phyloP scores from a whole-genome alignment of 116 monocot species.

The Zostera marina region DNA sequence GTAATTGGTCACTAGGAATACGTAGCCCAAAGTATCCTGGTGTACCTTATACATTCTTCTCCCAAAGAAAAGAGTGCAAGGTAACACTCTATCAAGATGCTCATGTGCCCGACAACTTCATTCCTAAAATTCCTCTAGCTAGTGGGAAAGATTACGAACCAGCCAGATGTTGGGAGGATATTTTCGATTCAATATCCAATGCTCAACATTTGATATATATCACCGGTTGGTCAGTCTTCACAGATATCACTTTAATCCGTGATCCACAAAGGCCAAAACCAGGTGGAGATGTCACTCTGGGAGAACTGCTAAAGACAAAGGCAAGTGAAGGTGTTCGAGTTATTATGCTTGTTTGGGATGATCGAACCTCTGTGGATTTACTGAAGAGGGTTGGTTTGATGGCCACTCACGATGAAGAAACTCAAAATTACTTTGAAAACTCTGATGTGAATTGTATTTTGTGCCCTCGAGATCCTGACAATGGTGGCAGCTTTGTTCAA shows the following conservation, averaged over 20 bases:
- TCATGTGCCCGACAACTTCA: slow-evolving; percentile 25
- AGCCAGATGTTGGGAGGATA: slow-evolving; percentile 45
- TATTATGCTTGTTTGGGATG: slow-evolving; percentile 55
- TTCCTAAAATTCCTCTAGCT: slow-evolving; percentile 20
- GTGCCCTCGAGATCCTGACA: slow-evolving; percentile 47
- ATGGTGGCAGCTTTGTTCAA: slow-evolving; percentile 40
- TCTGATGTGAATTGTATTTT: slow-evolving; percentile 39
- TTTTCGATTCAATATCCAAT: slow-evolving; percentile 37
- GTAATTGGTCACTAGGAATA: slow-evolving; percentile 28
- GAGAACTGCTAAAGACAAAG: slow-evolving; percentile 43
- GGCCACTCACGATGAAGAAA: slow-evolving; percentile 66
- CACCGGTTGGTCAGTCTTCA: slow-evolving; percentile 49
- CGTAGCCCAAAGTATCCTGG: slow-evolving; percentile 15
- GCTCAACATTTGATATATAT: slow-evolving; percentile 37
- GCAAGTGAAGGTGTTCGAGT: slow-evolving; percentile 43
- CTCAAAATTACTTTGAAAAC: slow-evolving; percentile 25
- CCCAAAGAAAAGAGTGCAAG: slow-evolving; percentile 33
- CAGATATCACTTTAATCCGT: slow-evolving; percentile 35
- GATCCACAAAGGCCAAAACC: slow-evolving; percentile 18
- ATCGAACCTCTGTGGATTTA: slow-evolving; percentile 35
- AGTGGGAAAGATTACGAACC: slow-evolving; percentile 29
- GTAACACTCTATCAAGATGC: slow-evolving; percentile 52
- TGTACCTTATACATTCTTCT: slow-evolving; percentile 36
- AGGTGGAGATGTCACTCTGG: slow-evolving; percentile 29
- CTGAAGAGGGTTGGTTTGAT: slow-evolving; percentile 48